Percentiles rank a stretch among this genome's conserved stretches.
Conservation (phyloP, 306 rosid genomes). For the Elaeagnus macrophylla region DNA sequence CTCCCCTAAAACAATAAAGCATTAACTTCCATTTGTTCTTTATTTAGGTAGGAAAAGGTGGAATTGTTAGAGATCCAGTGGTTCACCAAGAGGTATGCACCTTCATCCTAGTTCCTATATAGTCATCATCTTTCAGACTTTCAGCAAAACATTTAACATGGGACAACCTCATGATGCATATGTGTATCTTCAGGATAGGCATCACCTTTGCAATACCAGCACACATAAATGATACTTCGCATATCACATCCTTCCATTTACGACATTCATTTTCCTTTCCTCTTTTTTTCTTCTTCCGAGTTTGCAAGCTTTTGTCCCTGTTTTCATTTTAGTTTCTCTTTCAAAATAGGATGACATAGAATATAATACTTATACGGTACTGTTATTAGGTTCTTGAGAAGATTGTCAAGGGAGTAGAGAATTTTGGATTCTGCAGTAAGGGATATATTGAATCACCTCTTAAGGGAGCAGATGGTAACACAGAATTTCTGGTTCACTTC, state of each 20-base stretch:
- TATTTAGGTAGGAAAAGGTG: conserved; percentile 47
- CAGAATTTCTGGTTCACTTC: conserved; percentile 79
- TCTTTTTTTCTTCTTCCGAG: not conserved
- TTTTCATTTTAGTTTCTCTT: not conserved
- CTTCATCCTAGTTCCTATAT: not conserved
- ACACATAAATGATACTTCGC: not conserved
- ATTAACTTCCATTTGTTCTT: not conserved
- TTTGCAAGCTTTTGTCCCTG: not conserved
- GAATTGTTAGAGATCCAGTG: conserved; percentile 41
- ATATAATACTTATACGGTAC: not conserved
- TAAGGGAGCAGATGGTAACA: conserved; percentile 90
- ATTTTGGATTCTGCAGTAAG: conserved; percentile 59
- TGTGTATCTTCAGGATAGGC: not conserved
- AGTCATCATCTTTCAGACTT: not conserved
- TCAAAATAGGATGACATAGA: not conserved
- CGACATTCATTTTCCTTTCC: no score
- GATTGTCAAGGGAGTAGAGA: conserved; percentile 73
- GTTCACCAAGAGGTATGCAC: conserved; percentile 42
- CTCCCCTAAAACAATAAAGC: not conserved
- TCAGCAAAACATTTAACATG: not conserved
- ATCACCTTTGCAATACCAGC: no score
- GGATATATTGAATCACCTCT: conserved; percentile 92
- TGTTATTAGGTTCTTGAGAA: conserved; percentile 63
- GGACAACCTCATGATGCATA: not conserved
- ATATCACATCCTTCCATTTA: not conserved